Base-by-base conservation (phyloP, 148 eudicot genomes). In the Dianthus caryophyllus region DNA sequence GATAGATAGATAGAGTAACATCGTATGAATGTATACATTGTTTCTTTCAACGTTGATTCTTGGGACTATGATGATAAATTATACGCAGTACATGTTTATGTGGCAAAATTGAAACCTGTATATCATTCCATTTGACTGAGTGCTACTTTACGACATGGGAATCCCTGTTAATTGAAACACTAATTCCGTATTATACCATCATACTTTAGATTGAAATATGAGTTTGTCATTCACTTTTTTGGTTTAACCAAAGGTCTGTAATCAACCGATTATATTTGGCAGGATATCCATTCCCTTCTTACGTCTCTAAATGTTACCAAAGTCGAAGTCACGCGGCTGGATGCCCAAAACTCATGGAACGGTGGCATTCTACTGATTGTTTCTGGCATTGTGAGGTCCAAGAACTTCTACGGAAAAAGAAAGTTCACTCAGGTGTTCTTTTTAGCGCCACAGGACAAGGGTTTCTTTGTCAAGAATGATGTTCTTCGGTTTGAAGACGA, bases 391-490 rank as follows among this genome's bases (percentile, higher is more conserved):
- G 79, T 88, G 62, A 83, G 77, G 65, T 80, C 85, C 13, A 80
- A 67, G 64, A 79, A 74, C 73, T 86, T 86, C 69, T 67, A 24
- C 71, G 86, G 88, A 38, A 76, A 81, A 82, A 86, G 97, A 81
- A 88, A 78, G 65, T 94, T 90, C 67, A 76, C 84, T 53, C 90
- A 90, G 77, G 83, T 83, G 27, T 94, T 94, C 75, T 82, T 90
- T 77, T 85, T 94, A 78, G 99, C 99, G 44, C 97, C 99, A 6
- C 99, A 90, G 73, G 93, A 88, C 67, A 87, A 77, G 56, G 99
- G 97, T 44, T 94, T 78, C 75, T 94, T 84, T 78, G 96, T 94
- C 43, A 74, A 83, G 52, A 90, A 94, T 74, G 99, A 94, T 69
- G 66, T 94, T 39, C 87, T 90, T 71, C 90, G 88, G 31, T 80